phyloP scores from a whole-genome alignment of 2,329 filamentous ascomycete species.

The Trichoderma guizhouense region DNA sequence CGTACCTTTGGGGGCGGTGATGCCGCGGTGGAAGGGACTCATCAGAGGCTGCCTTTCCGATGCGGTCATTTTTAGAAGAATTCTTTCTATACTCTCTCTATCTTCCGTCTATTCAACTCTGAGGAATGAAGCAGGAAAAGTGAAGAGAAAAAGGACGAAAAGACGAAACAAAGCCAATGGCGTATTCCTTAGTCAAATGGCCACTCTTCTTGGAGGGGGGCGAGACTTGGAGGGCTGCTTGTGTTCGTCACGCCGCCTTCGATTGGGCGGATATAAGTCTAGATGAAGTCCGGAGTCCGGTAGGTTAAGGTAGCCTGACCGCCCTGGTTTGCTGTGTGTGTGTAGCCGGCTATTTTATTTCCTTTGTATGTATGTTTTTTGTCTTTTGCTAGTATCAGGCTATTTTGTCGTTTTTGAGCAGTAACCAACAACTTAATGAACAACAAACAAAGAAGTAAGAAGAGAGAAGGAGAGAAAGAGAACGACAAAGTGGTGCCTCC shows the following conservation, averaged over 20 bases:
- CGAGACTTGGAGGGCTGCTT: background rate
- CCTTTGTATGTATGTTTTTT: background rate
- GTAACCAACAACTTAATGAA: background rate
- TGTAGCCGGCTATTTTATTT: background rate
- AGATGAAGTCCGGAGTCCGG: background rate
- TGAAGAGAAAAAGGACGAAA: background rate
- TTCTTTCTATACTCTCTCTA: background rate
- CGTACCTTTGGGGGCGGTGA: constrained; percentile 13
- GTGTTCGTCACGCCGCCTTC: background rate
- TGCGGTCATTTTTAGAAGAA: background rate
- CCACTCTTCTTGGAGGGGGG: background rate
- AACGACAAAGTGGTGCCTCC: background rate
- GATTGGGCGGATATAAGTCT: constrained; percentile 6
- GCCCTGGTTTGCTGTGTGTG: background rate
- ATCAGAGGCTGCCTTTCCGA: constrained; percentile 3
- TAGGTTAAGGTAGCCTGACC: background rate
- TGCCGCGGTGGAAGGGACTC: background rate
- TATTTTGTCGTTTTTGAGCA: background rate
- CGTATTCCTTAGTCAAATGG: background rate
- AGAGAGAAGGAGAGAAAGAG: background rate
- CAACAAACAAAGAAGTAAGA: background rate
- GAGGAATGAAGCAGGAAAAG: background rate
- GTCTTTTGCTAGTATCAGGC: background rate
- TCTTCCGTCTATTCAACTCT: background rate
- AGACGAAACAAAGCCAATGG: background rate